Conservation (phyloP, 2,329 filamentous ascomycete genomes). For the Aureobasidium sp. region DNA sequence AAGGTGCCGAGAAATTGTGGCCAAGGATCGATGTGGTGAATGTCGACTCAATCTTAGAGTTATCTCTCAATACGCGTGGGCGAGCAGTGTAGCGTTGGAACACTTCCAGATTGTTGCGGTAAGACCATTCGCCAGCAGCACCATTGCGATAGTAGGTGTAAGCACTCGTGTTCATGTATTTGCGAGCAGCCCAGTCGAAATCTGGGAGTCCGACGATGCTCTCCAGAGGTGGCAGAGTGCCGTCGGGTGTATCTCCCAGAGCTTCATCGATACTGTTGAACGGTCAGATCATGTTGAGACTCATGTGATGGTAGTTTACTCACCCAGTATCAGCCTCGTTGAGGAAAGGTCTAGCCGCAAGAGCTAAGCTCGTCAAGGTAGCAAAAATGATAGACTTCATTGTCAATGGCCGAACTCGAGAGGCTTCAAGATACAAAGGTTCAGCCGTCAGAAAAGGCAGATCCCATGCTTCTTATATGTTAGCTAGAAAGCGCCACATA, state of each 20-base stretch:
- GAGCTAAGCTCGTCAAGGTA: conserved; percentile 14
- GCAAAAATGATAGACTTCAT: conserved; percentile 2
- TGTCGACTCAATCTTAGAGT: conserved; percentile 17
- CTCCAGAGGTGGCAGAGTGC: conserved; percentile 19
- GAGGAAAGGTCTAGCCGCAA: conserved; percentile 27
- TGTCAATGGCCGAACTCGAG: neutral
- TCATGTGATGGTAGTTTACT: neutral
- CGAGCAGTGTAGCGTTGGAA: conserved; percentile 21
- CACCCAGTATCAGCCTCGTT: conserved; percentile 28
- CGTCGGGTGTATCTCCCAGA: conserved; percentile 19
- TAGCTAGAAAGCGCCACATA: neutral
- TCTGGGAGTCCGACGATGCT: conserved; percentile 21
- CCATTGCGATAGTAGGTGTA: conserved; percentile 24
- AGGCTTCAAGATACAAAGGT: neutral
- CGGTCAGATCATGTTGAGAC: neutral
- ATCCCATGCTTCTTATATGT: neutral
- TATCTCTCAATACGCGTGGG: conserved; percentile 19
- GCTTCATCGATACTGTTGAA: conserved; percentile 21
- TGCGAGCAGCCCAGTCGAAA: conserved; percentile 33
- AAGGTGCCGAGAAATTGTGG: conserved; percentile 69
- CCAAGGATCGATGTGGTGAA: conserved; percentile 76
- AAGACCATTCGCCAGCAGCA: conserved; percentile 22
- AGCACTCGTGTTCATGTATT: conserved; percentile 23
- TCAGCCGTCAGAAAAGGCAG: neutral
- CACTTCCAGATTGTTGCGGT: conserved; percentile 20